Conservation (phyloP, 495 filamentous ascomycete genomes). For the Aspergillus steynii region DNA sequence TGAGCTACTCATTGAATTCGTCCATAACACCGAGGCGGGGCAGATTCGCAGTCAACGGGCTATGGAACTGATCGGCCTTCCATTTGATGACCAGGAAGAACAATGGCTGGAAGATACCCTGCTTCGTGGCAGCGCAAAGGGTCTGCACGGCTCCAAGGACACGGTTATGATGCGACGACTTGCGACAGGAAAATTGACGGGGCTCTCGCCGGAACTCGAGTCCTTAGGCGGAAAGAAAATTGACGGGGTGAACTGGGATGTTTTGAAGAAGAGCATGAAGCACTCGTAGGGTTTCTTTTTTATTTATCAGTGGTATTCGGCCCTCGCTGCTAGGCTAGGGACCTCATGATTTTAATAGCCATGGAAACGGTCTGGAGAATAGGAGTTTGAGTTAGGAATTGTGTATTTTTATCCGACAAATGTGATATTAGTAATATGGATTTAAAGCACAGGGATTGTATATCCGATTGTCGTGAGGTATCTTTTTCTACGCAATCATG, state of each 20-base stretch:
- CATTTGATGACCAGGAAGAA: conserved; percentile 68
- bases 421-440: no score
- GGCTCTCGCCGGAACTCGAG: conserved; percentile 36
- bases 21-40: conserved; percentile 48
- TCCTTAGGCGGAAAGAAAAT: conserved; percentile 49
- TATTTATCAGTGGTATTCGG: background rate
- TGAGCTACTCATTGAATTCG: conserved; percentile 63
- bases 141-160: conserved; percentile 62
- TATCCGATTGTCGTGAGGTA: no score
- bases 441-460: no score
- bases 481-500: background rate
- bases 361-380: conserved; percentile 18
- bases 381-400: conserved; percentile 6
- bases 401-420: conserved; percentile 1
- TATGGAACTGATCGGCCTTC: conserved; percentile 69
- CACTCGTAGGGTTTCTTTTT: conserved; percentile 26
- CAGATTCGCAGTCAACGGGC: conserved; percentile 54
- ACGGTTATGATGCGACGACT: conserved; percentile 69
- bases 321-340: no score
- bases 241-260: conserved; percentile 56
- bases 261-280: conserved; percentile 42
- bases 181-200: conserved; percentile 51
- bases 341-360: conserved; percentile 8
- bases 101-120: conserved; percentile 69
- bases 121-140: conserved; percentile 58